Conservation (phyloP, 768 basidiomycete species). For the Symmetrospora coprosmae region DNA sequence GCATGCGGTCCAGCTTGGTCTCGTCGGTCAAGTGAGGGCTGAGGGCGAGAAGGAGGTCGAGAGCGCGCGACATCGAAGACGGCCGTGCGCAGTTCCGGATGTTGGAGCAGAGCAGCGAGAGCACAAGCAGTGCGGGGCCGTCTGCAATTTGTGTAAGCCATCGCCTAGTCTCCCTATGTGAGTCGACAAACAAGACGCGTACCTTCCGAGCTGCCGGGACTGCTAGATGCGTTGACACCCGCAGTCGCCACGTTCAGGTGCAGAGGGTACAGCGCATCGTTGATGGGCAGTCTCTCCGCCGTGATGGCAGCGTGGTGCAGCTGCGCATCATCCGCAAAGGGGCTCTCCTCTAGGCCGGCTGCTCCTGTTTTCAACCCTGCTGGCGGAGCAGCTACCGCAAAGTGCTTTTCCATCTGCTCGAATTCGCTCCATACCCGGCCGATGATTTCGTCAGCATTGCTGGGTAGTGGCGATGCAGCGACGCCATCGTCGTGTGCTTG, state of each 20-base stretch:
- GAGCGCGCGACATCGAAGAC: conserved; percentile 65
- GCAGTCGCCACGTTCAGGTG: no score
- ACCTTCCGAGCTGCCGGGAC: no score
- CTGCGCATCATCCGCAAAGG: no score
- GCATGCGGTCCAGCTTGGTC: conserved; percentile 80
- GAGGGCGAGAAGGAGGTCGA: conserved; percentile 75
- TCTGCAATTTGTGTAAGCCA: conserved; percentile 41
- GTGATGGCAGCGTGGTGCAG: no score
- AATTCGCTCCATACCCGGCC: conserved; percentile 79
- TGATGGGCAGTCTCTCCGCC: no score
- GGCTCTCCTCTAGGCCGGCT: neutral
- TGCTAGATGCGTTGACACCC: no score
- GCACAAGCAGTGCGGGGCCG: conserved; percentile 73
- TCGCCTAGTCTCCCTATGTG: no score
- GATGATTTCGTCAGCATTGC: conserved; percentile 69
- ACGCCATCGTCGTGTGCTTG: neutral
- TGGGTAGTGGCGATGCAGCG: conserved; percentile 43
- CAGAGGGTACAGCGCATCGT: no score
- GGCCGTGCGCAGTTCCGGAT: conserved; percentile 74
- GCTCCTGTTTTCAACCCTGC: neutral
- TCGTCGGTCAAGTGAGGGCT: conserved; percentile 74
- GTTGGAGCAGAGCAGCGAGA: conserved; percentile 74
- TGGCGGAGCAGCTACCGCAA: neutral
- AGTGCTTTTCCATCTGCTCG: conserved; percentile 29
- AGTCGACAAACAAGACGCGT: no score